Base-by-base conservation (phyloP, 768 basidiomycete genomes). In the Favolaschia claudopus region DNA sequence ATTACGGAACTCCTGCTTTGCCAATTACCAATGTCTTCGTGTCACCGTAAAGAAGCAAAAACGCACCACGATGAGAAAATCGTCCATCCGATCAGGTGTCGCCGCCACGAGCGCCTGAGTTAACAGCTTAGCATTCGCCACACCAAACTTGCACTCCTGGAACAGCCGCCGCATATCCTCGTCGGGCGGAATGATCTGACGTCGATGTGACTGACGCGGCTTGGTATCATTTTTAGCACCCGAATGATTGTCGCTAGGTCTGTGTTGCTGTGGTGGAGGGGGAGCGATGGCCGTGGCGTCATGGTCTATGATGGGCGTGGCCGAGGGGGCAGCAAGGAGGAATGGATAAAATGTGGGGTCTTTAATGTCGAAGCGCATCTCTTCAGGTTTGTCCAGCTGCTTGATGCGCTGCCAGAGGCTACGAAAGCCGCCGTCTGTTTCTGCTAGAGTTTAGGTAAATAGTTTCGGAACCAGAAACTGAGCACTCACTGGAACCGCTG, bases 111-210 rank as follows among this genome's bases (percentile, higher is more conserved):
- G 76, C 1, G 92, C 84, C 67, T 95, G 86, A 15, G 83, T 82
- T 13, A 96, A 77, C 9, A 96, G 66, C 38, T 79, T 76, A 0
- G 95, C 93, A 66, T 94, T 93, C n/a, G 90, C 90, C 53, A 83
- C 83, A 3, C 89, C 94, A 34, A 94, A 86, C 58, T 85, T 88
- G 73, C 93, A 94, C 71, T 97, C 95, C 64, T 93, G 87, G 65
- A 92, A 86, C 45, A 97, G 73, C 15, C 91, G 81, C 13, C 89
- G 81, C 46, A 95, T 91, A 66, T 97, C 93, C 65, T 96, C 94
- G 36, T 95, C 92, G 19, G 76, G 84, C 0, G 93, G 88, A 32
- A 95, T 85, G 40, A 86, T 74, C 34, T 32, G 37, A 24, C 22
- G 19, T 55, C 68, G 48, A 65, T 47, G 52, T 22, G 52, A 58